Base-by-base conservation (phyloP, 352 stramenopile genomes). In the Globisporangium echinulatum region DNA sequence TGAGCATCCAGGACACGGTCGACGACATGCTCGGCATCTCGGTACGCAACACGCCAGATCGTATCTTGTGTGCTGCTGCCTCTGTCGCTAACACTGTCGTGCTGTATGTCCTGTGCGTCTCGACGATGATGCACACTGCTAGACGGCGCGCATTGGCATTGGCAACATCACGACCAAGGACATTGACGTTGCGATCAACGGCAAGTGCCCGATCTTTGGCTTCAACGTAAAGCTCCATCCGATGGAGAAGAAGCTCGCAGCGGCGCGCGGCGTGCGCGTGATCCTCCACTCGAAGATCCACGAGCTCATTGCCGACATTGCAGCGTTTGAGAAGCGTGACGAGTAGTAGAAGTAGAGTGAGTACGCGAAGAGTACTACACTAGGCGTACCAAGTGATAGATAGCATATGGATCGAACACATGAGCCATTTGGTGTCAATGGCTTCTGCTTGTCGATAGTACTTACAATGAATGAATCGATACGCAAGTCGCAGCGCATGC, bases 1-100 rank as follows among this genome's bases (percentile, higher is more conserved):
- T 78, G 19, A 94, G 77, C 42, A 91, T 94, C 50, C 79, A 90
- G 56, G 85, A 94, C 54, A 92, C 81, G 37, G 82, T 94, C 15
- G 82, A 92, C 58, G 74, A 83, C 60, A 88, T 79, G 79, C 51
- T 61, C 3, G 78, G 75, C 19, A 85, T 82, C 54, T 74, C 75
- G 66, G 75, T 85, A 69, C 25, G 61, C 25, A 25, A 25, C 25
- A 25, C 25, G 25, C 25, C 25, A 25, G 25, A 25, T 2, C 25
- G 19, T 13, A 14, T 9, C 36, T 33, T 25, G 25, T 25, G 25
- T 25, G 25, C 25, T 25, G 25, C 25, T 25, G 25, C 0, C 25
- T 25, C 25, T 11, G n/a, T 11, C 36, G 11, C 14, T 52, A 17
- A 3, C n/a, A n/a, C 10, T 5, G 10, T 48, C 19, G 9, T 33